Conservation (phyloP, 495 filamentous ascomycete species). For the Annulohypoxylon stygium region DNA sequence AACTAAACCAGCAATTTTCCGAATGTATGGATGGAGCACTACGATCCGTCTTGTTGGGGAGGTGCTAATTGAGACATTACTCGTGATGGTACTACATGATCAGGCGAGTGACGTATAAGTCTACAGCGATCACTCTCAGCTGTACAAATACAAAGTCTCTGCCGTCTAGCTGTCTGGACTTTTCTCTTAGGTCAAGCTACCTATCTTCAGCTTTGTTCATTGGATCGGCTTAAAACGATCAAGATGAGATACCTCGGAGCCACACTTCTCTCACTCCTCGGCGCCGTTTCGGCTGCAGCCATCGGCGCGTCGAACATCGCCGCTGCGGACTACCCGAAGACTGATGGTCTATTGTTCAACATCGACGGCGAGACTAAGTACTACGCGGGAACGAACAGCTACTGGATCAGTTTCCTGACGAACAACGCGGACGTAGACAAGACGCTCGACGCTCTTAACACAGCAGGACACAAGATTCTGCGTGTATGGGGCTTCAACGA, state of each 20-base stretch:
- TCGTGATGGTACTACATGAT: constrained; percentile 16
- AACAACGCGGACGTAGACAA: constrained; percentile 74
- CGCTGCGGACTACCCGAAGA: constrained; percentile 35
- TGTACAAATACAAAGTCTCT: constrained; percentile 19
- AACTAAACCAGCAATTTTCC: constrained; percentile 30
- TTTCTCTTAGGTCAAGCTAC: background rate
- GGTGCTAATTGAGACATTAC: background rate
- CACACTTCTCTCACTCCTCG: constrained; percentile 38
- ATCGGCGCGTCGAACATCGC: constrained; percentile 5
- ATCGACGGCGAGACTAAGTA: constrained; percentile 73
- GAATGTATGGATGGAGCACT: constrained; percentile 43
- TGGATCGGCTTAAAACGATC: background rate
- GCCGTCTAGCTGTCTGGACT: background rate
- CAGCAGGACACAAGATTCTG: constrained; percentile 74
- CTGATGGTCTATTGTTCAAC: constrained; percentile 60
- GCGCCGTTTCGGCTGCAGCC: constrained; percentile 31
- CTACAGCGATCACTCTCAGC: background rate
- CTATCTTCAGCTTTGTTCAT: background rate
- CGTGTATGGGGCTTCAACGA: constrained; percentile 82
- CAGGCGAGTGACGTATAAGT: background rate
- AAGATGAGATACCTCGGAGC: constrained; percentile 48
- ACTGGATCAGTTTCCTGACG: constrained; percentile 79
- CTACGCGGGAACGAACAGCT: constrained; percentile 78
- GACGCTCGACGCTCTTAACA: constrained; percentile 62
- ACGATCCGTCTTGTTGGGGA: constrained; percentile 40